Evolutionary conservation across 2,329 filamentous ascomycete genomes (phyloP).

Genomic region (Nakataea oryzae): DNA sequence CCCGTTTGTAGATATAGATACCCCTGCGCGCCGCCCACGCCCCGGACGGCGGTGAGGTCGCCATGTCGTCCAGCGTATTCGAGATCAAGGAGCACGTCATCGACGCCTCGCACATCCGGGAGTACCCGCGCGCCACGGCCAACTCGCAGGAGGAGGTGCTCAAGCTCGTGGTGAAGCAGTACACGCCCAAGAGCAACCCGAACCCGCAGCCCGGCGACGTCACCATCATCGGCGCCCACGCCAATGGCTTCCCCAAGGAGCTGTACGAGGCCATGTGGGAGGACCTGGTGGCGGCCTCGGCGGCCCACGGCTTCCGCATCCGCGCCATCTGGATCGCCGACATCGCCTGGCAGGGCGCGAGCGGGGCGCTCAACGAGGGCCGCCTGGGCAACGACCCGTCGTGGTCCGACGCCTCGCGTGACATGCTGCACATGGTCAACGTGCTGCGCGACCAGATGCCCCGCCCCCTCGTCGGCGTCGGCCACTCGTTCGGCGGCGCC

Average conservation of each 20-base stretch:
- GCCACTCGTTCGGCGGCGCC: slow-evolving; percentile 80
- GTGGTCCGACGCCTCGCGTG: slow-evolving; percentile 79
- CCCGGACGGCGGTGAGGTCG: background rate
- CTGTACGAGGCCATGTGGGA: slow-evolving; percentile 90
- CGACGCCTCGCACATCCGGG: slow-evolving; percentile 67
- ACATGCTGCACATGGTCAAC: slow-evolving; percentile 79
- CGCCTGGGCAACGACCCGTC: slow-evolving; percentile 74
- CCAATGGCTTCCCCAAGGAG: slow-evolving; percentile 92
- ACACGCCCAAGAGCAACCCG: slow-evolving; percentile 63
- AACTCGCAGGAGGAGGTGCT: slow-evolving; percentile 66
- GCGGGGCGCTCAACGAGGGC: slow-evolving; percentile 65
- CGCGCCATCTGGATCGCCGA: slow-evolving; percentile 85
- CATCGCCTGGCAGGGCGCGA: slow-evolving; percentile 74
- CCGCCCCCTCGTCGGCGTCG: slow-evolving; percentile 72
- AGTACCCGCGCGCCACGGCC: slow-evolving; percentile 66
- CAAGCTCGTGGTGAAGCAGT: slow-evolving; percentile 74
- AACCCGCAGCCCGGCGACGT: slow-evolving; percentile 63
- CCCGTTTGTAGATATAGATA: background rate
- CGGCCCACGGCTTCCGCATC: slow-evolving; percentile 54
- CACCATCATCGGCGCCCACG: slow-evolving; percentile 78
- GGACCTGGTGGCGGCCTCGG: slow-evolving; percentile 54
- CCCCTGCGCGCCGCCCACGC: no score
- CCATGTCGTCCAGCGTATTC: slow-evolving; percentile 27
- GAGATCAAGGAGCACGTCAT: slow-evolving; percentile 64
- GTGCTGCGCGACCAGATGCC: slow-evolving; percentile 70